These are phyloP conservation scores for Closterium sp. DNA, from an alignment of 139 green algal species.

Conservation along the genomic window DNA sequence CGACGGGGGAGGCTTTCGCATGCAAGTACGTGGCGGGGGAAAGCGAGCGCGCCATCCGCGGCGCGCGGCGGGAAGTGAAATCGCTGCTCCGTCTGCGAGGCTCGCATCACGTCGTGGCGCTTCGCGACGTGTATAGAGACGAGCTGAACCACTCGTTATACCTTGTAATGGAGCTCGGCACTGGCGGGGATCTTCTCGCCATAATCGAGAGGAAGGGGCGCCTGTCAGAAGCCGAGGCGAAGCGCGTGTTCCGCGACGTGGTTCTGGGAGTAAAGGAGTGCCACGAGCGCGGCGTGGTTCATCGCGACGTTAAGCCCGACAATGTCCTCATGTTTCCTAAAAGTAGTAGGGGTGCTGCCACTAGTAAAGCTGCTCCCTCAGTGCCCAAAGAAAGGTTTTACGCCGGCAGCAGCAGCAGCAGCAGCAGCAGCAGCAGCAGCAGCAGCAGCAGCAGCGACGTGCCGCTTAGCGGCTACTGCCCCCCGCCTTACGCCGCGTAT, in stretches of 20 bases:
- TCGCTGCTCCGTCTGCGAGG: neutral
- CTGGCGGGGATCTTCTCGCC: neutral
- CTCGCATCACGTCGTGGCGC: neutral
- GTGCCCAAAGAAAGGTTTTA: too few relatives aligned
- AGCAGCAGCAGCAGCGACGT: neutral
- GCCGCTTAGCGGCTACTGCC: too few relatives aligned
- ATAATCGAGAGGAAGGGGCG: neutral
- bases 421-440: too few relatives aligned
- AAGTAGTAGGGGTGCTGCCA: too few relatives aligned
- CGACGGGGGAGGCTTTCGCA: conserved; percentile 61
- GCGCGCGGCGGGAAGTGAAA: conserved; percentile 83
- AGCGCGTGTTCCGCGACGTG: neutral
- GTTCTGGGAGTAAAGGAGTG: neutral
- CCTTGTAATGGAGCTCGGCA: neutral
- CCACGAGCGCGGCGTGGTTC: neutral
- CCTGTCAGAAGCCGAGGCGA: neutral
- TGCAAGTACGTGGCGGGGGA: conserved; percentile 81
- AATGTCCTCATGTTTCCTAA: neutral
- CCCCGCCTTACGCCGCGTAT: too few relatives aligned
- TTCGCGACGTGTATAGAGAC: neutral
- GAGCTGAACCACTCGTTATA: neutral
- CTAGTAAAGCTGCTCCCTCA: too few relatives aligned
- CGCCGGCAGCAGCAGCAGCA: too few relatives aligned
- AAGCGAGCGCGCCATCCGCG: conserved; percentile 77
- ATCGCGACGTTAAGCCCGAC: neutral